Evolutionary conservation across 495 filamentous ascomycete species (phyloP), one percentile per base, ranked within the genome.

Genomic region (Cetradonia linearis): DNA sequence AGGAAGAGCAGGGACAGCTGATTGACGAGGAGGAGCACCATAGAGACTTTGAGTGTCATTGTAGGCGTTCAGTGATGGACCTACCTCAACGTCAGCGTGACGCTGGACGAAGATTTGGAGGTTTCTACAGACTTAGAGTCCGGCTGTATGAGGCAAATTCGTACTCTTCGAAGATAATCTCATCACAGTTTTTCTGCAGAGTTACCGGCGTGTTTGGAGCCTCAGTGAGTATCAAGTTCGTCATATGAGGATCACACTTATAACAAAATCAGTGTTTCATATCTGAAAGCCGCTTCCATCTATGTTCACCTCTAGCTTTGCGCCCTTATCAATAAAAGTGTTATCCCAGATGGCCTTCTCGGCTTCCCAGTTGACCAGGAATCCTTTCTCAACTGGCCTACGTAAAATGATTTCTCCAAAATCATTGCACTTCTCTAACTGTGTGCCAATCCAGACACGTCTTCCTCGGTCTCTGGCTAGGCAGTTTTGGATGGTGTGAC

Each of bases 91-190:
- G 28, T 65, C 44, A 68, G 38, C 31, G 2, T 18, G 54, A 55
- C 34, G 18, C 33, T 37, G 25, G 18, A 28, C 30, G 28, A 1
- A 18, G 14, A 18, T 27, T n/a, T 48, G 1, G n/a, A 7, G 1
- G 14, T 5, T 47, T 13, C 66, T 67, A 79, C 83, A 69, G 63
- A 86, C 86, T 85, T 59, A 88, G 71, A 65, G 79, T 85, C 53
- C 93, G 80, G 59, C 83, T 85, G 71, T 94, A 95, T 50, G 84
- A 83, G 20, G 86, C 81, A 72, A 97, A 97, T n/a, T 89, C 89
- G 77, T 91, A 97, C 70, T 97, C 91, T 69, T 99, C 93, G 76
- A 97, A 97, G 0, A 96, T 81, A 69, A 99, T 89, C 76, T 99
- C 89, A 70, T 97, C 93, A 60, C 88, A 89, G 68, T 96, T 91